phyloP scores from a whole-genome alignment of 306 rosid genomes.

The Prunus mira region DNA sequence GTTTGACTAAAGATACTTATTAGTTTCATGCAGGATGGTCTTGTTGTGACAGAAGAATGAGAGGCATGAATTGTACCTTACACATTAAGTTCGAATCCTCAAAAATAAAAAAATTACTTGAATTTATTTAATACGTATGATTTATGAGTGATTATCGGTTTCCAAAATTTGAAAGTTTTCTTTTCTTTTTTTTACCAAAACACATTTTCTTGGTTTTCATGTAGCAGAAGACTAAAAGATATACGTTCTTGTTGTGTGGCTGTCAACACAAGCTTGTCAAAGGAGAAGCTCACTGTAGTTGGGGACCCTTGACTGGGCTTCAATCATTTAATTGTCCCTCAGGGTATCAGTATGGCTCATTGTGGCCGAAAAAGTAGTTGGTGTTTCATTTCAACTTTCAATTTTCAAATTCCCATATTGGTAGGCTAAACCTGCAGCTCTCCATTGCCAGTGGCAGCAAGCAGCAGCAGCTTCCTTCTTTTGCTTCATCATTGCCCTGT shows the following conservation, averaged over 20 bases:
- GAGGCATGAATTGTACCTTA: neutral
- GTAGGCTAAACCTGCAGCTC: conserved; percentile 1
- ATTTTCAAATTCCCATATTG: conserved; percentile 2
- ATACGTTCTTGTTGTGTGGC: too few relatives aligned
- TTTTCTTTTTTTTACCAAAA: neutral
- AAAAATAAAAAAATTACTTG: too few relatives aligned
- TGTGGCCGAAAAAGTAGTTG: conserved; percentile 4
- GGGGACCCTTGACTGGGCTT: neutral
- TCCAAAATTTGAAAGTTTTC: neutral
- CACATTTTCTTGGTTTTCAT: neutral
- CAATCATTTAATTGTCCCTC: neutral
- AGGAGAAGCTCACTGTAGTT: neutral
- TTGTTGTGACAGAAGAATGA: too few relatives aligned
- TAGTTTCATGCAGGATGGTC: neutral
- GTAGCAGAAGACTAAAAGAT: too few relatives aligned
- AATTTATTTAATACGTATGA: neutral
- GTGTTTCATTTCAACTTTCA: neutral
- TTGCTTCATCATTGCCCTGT: conserved; percentile 10
- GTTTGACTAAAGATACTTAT: neutral
- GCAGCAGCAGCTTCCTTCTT: neutral
- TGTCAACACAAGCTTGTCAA: too few relatives aligned
- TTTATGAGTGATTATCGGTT: neutral
- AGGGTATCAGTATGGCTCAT: neutral
- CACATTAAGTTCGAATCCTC: neutral
- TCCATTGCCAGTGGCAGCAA: conserved; percentile 9